Percentiles rank a stretch among this genome's conserved stretches.
These are phyloP conservation scores for Rheum nobile DNA, from an alignment of 148 eudicot genomes.

Conservation along the genomic window DNA sequence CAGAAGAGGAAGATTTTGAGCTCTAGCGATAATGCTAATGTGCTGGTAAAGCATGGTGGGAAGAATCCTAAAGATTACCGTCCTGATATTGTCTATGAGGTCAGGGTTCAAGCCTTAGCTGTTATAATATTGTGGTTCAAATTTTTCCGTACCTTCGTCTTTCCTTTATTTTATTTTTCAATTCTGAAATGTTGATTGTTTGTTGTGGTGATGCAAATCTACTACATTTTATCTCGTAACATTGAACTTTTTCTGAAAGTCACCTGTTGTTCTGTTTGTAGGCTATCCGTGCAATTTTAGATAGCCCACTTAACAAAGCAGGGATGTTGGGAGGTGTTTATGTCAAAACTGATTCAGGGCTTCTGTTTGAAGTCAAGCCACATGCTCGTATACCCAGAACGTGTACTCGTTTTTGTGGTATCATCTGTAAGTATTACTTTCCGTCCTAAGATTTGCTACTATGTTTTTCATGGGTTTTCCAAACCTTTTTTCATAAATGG, in stretches of 20 bases:
- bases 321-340: conserved; percentile 28
- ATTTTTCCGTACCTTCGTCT: too few species aligned
- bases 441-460: not conserved
- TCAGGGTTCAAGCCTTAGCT: not conserved
- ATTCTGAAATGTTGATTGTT: too few species aligned
- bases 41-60: conserved; percentile 16
- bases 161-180: too few species aligned
- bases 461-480: not conserved
- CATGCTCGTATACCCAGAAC: conserved; percentile 24
- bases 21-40: conserved; percentile 10
- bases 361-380: conserved; percentile 27
- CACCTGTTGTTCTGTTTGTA: conserved; percentile 6
- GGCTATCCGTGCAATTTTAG: conserved; percentile 18
- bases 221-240: not conserved
- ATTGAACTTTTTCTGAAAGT: not conserved
- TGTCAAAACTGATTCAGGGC: conserved; percentile 21
- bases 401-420: conserved; percentile 24
- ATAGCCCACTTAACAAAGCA: conserved; percentile 17
- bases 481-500: not conserved
- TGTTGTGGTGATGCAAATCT: not conserved
- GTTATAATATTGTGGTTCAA: not conserved
- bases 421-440: conserved; percentile 19
- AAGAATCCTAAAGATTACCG: conserved; percentile 20
- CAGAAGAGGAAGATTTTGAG: conserved; percentile 7
- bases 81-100: conserved; percentile 23